phyloP scores from a whole-genome alignment of 345 rosid genomes.

The Carallia brachiata region DNA sequence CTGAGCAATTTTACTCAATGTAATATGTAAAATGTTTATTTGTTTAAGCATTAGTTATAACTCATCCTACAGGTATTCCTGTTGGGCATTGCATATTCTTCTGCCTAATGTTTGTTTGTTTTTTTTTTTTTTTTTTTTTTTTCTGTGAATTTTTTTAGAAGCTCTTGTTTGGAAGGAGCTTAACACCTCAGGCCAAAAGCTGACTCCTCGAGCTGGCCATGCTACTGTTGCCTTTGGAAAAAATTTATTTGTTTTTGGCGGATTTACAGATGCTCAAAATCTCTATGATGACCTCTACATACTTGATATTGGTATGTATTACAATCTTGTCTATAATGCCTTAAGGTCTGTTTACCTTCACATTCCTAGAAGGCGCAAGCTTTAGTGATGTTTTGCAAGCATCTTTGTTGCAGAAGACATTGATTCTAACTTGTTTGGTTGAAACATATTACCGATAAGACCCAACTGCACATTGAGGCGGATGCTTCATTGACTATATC shows the following conservation, averaged over 20 bases:
- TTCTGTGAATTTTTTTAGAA: conserved; percentile 42
- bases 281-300: conserved; percentile 78
- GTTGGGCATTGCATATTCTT: background rate
- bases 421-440: background rate
- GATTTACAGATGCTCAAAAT: conserved; percentile 92
- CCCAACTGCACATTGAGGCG: background rate
- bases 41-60: background rate
- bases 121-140: background rate
- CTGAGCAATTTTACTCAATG: conserved; percentile 63
- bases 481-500: background rate
- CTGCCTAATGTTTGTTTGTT: conserved; percentile 2
- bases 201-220: conserved; percentile 98
- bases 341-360: background rate
- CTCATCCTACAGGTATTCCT: conserved; percentile 12
- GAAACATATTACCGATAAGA: background rate
- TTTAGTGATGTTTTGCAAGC: background rate
- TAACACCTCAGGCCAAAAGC: conserved; percentile 63
- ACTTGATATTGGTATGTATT: conserved; percentile 82
- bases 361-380: background rate
- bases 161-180: conserved; percentile 89
- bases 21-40: background rate
- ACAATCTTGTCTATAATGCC: background rate
- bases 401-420: background rate
- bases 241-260: conserved; percentile 88
- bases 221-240: conserved; percentile 82